Conservation (phyloP, 1,139 yeast genomes). For the Blastobotrys illinoisensis region DNA sequence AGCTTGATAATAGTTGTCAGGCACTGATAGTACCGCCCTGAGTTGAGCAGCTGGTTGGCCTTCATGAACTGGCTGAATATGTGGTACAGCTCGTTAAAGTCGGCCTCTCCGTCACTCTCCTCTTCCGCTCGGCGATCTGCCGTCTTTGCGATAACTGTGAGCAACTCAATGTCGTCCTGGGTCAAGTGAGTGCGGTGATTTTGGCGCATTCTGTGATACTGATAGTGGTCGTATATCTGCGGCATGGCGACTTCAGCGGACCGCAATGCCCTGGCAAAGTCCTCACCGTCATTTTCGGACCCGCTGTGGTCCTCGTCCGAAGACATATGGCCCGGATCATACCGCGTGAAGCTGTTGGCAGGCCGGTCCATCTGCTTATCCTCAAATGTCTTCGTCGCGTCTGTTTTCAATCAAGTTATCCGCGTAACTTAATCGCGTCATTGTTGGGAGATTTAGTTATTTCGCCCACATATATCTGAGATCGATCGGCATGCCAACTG, state of each 20-base stretch:
- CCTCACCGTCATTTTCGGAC: conserved; percentile 6
- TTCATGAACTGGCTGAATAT: conserved; percentile 22
- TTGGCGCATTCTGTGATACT: not conserved
- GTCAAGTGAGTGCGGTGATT: not conserved
- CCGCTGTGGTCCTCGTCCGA: conserved; percentile 10
- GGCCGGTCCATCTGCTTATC: conserved; percentile 8
- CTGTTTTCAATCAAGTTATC: not conserved
- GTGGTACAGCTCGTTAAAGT: conserved; percentile 22
- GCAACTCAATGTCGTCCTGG: conserved; percentile 18
- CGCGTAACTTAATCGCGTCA: not conserved
- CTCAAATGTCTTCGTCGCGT: not conserved
- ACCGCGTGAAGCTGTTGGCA: conserved; percentile 9
- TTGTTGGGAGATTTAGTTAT: not conserved
- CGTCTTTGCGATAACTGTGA: conserved; percentile 19
- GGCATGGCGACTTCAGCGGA: not conserved
- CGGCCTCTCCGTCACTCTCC: conserved; percentile 8
- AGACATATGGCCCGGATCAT: conserved; percentile 12
- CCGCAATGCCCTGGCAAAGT: not conserved
- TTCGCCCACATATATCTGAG: too few relatives aligned
- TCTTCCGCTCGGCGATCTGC: conserved; percentile 17
- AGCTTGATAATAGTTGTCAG: conserved; percentile 18
- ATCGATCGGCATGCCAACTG: too few relatives aligned
- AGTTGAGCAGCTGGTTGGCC: conserved; percentile 17
- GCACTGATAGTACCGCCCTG: conserved; percentile 18
- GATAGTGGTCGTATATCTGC: not conserved